Conservation (phyloP, 2,329 filamentous ascomycete species). For the Alternaria postmessia region DNA sequence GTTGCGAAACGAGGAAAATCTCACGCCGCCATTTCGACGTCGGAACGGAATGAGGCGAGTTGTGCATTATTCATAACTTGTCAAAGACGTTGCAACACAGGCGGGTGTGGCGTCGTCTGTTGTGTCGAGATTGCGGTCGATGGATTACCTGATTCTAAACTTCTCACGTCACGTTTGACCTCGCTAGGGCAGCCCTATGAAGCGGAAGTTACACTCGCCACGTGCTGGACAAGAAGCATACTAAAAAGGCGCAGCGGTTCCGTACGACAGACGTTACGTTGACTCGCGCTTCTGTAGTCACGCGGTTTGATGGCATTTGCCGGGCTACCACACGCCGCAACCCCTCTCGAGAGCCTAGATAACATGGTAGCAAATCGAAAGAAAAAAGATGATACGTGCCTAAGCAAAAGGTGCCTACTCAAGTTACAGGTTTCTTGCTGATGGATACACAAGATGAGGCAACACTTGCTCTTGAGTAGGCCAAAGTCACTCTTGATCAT, state of each 20-base stretch:
- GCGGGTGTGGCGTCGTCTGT: background rate
- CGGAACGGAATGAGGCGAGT: background rate
- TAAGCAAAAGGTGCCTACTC: background rate
- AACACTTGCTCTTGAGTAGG: background rate
- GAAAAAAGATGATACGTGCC: background rate
- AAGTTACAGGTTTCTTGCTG: background rate
- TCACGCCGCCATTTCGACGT: constrained; percentile 24
- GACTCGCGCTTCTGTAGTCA: too few species aligned
- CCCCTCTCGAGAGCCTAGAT: background rate
- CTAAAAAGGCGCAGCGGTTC: too few species aligned
- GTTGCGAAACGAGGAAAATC: constrained; percentile 11
- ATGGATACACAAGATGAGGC: background rate
- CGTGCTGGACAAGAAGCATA: too few species aligned
- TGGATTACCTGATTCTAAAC: background rate
- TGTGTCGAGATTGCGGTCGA: too few species aligned
- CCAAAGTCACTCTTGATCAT: background rate
- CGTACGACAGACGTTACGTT: too few species aligned
- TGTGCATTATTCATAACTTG: background rate
- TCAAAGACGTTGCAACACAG: background rate
- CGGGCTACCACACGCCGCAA: too few species aligned
- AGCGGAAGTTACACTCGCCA: too few species aligned
- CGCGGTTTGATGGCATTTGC: too few species aligned
- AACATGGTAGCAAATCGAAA: background rate
- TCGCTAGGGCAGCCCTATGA: too few species aligned
- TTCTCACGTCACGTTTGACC: background rate